Evolutionary conservation across 2,329 filamentous ascomycete genomes (phyloP).

Genomic region (Fusarium robinianum): DNA sequence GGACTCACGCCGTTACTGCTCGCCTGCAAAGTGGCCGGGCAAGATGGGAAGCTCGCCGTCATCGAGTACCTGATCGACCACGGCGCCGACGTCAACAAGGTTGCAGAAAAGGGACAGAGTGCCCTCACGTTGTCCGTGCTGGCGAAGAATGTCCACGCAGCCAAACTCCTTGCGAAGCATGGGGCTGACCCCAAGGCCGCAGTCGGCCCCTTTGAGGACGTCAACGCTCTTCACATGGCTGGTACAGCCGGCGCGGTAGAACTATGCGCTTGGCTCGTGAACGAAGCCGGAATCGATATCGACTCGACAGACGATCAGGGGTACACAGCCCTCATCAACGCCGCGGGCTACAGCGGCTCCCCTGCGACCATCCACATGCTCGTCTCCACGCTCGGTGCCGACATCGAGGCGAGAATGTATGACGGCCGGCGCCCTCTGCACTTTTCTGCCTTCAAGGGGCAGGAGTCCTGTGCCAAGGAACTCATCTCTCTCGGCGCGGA

Average conservation of each 20-base stretch:
- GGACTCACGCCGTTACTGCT: conserved; percentile 5
- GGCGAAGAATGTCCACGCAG: conserved; percentile 5
- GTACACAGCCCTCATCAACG: conserved; percentile 8
- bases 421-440: conserved; percentile 7
- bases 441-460: conserved; percentile 9
- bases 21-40: conserved; percentile 2
- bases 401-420: conserved; percentile 3
- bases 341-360: conserved; percentile 6
- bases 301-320: conserved; percentile 1
- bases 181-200: conserved; percentile 8
- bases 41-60: conserved; percentile 1
- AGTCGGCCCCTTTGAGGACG: conserved; percentile 8
- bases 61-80: conserved; percentile 10
- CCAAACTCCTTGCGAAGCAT: conserved; percentile 2
- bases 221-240: conserved; percentile 9
- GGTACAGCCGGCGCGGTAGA: conserved; percentile 5
- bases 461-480: background rate
- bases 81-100: background rate
- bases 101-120: background rate
- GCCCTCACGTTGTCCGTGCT: conserved; percentile 5
- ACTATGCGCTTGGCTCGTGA: conserved; percentile 4
- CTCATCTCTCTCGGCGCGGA: conserved; percentile 2
- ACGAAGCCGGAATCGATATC: background rate
- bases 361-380: conserved; percentile 3
- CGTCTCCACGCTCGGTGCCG: background rate